A percentile compares a stretch with the other conserved stretches of the same genome.
These are phyloP conservation scores for Hyphopichia khmerensis DNA, from an alignment of 1,139 yeast genomes.

Conservation along the genomic window DNA sequence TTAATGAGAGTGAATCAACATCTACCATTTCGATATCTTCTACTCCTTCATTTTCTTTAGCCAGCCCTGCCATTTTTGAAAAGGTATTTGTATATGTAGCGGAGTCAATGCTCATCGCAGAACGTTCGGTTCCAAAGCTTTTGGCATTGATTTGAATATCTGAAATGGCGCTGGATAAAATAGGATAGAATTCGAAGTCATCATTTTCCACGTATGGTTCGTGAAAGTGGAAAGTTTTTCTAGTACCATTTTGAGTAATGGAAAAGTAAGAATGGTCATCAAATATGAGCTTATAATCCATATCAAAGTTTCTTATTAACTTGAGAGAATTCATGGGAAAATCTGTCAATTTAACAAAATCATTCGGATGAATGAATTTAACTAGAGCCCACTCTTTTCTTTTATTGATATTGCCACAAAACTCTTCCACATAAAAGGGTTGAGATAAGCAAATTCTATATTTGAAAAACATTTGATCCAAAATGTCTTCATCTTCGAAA, in stretches of 20 bases:
- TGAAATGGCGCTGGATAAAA: not conserved
- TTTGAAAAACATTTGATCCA: not conserved
- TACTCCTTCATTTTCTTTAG: too few species aligned
- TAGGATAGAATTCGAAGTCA: not conserved
- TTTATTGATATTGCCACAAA: not conserved
- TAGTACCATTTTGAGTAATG: not conserved
- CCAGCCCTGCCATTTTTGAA: too few species aligned
- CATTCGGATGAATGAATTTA: not conserved
- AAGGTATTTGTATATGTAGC: not conserved
- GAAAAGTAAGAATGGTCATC: not conserved
- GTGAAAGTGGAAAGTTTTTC: not conserved
- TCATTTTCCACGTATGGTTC: not conserved
- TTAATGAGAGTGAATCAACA: not conserved
- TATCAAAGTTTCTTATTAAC: conserved; percentile 1
- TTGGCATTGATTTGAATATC: not conserved
- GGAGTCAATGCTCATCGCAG: not conserved
- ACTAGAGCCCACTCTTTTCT: conserved; percentile 1
- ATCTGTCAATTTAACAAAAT: not conserved
- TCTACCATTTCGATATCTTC: not conserved
- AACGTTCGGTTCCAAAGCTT: not conserved
- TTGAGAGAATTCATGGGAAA: not conserved
- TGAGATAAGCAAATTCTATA: conserved; percentile 1
- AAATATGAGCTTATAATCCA: conserved; percentile 2
- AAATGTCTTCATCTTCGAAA: not conserved
- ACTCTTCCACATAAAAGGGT: not conserved